Conservation (phyloP, 2,329 filamentous ascomycete genomes). For the Lizonia empirigonia region DNA sequence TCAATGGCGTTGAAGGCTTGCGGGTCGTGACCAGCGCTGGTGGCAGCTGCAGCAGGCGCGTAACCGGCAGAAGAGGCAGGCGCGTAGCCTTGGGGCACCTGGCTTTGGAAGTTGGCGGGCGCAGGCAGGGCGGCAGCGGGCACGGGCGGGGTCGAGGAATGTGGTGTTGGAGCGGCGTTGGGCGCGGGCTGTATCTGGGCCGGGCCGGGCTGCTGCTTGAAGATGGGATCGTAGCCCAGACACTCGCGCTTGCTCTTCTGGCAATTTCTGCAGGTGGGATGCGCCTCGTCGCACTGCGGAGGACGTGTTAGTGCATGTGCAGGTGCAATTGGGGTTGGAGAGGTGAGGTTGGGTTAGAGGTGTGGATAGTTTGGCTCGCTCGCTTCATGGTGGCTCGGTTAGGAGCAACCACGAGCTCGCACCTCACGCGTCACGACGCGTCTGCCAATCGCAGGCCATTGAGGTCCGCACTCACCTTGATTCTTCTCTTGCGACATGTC, state of each 20-base stretch:
- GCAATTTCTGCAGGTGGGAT: slow-evolving; percentile 90
- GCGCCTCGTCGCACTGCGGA: slow-evolving; percentile 88
- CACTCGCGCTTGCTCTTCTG: slow-evolving; percentile 88
- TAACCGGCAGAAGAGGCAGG: slow-evolving; percentile 52
- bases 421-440: slow-evolving; percentile 38
- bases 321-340: slow-evolving; percentile 3
- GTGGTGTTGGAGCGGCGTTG: slow-evolving; percentile 51
- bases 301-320: slow-evolving; percentile 33
- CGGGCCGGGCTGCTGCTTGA: slow-evolving; percentile 73
- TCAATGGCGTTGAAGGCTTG: slow-evolving; percentile 68
- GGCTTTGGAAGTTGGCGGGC: slow-evolving; percentile 44
- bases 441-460: slow-evolving; percentile 33
- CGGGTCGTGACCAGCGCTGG: slow-evolving; percentile 44
- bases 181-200: slow-evolving; percentile 74
- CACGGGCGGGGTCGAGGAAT: slow-evolving; percentile 36
- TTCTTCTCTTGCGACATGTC: slow-evolving; percentile 65
- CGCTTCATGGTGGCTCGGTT: slow-evolving; percentile 49
- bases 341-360: slow-evolving; percentile 41
- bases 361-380: slow-evolving; percentile 42
- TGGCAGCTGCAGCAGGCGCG: slow-evolving; percentile 40
- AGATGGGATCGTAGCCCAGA: slow-evolving; percentile 84
- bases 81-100: slow-evolving; percentile 51
- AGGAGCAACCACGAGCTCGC: slow-evolving; percentile 31
- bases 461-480: slow-evolving; percentile 64
- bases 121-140: slow-evolving; percentile 42